Percentiles rank a stretch among this genome's conserved stretches.
Evolutionary conservation across 805 yeast genomes (phyloP).

Genomic region (Lipomyces orientalis): DNA sequence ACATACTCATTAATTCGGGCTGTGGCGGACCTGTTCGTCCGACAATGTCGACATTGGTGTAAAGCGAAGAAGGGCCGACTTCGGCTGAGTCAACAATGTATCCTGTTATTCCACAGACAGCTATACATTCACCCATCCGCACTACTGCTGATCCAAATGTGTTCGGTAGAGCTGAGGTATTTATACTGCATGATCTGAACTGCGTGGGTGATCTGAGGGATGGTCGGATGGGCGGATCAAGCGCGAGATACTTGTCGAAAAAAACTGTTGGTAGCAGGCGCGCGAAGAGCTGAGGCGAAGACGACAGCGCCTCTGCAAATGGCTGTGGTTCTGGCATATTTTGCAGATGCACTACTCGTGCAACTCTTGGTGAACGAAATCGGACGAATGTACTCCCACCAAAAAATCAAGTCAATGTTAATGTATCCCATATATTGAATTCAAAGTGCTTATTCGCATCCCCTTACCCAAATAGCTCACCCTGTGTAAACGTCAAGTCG

Average conservation of each 20-base stretch:
- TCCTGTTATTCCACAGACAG: conserved; percentile 35
- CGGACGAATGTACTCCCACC: not conserved
- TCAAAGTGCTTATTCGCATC: not conserved
- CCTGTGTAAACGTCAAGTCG: too few species aligned
- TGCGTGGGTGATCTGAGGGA: conserved; percentile 26
- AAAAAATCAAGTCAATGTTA: not conserved
- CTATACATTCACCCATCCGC: conserved; percentile 30
- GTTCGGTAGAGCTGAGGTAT: conserved; percentile 27
- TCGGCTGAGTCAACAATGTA: conserved; percentile 11
- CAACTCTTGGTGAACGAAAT: too few species aligned
- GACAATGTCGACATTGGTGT: conserved; percentile 28
- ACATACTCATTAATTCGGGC: conserved; percentile 77
- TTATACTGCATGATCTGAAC: conserved; percentile 24
- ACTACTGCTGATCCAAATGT: conserved; percentile 36
- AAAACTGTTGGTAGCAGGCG: conserved; percentile 26
- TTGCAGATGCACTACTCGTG: not conserved
- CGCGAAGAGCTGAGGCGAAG: conserved; percentile 33
- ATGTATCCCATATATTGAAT: not conserved
- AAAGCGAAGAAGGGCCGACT: conserved; percentile 13
- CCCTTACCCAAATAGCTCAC: not conserved
- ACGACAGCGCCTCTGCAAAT: conserved; percentile 29
- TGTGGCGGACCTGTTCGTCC: conserved; percentile 82
- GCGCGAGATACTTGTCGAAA: conserved; percentile 28
- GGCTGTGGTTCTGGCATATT: conserved; percentile 9
- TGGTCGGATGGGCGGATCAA: conserved; percentile 34